These are phyloP conservation scores for Fusarium stilboides DNA, from an alignment of 2,329 filamentous ascomycete species.

Conservation along the genomic window DNA sequence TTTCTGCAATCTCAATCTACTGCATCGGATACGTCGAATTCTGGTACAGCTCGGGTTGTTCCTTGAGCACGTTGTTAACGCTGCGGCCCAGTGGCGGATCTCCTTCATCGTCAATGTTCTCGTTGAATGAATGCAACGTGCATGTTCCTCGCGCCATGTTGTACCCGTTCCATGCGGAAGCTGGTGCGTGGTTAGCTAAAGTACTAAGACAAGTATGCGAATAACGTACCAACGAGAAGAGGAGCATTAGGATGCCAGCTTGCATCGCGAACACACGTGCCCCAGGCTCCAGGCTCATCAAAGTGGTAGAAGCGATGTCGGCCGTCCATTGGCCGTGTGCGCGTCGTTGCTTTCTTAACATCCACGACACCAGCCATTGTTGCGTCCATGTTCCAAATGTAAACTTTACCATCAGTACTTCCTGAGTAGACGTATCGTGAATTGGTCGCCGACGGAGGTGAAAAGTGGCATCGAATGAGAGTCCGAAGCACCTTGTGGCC, in stretches of 20 bases:
- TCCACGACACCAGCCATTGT: slow-evolving; percentile 85
- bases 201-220: neutral
- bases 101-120: slow-evolving; percentile 75
- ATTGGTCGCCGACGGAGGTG: slow-evolving; percentile 86
- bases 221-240: slow-evolving; percentile 75
- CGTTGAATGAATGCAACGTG: slow-evolving; percentile 84
- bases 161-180: slow-evolving; percentile 87
- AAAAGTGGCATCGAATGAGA: slow-evolving; percentile 95
- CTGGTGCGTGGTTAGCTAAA: slow-evolving; percentile 59
- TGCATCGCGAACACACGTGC: slow-evolving; percentile 87
- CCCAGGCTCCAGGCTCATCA: slow-evolving; percentile 73
- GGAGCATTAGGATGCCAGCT: slow-evolving; percentile 92
- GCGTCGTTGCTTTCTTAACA: slow-evolving; percentile 78
- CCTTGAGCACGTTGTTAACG: slow-evolving; percentile 72
- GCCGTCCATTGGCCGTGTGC: slow-evolving; percentile 70
- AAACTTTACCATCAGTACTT: slow-evolving; percentile 89
- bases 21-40: slow-evolving; percentile 37
- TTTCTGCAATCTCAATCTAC: slow-evolving; percentile 37
- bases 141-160: slow-evolving; percentile 81
- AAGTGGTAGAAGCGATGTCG: slow-evolving; percentile 70
- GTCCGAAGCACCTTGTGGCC: slow-evolving; percentile 92
- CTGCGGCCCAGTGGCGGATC: slow-evolving; percentile 69
- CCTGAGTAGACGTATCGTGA: slow-evolving; percentile 95
- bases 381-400: slow-evolving; percentile 94
- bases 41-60: slow-evolving; percentile 51